Base-by-base conservation (phyloP, 805 yeast genomes). In the Metschnikowia lunata region DNA sequence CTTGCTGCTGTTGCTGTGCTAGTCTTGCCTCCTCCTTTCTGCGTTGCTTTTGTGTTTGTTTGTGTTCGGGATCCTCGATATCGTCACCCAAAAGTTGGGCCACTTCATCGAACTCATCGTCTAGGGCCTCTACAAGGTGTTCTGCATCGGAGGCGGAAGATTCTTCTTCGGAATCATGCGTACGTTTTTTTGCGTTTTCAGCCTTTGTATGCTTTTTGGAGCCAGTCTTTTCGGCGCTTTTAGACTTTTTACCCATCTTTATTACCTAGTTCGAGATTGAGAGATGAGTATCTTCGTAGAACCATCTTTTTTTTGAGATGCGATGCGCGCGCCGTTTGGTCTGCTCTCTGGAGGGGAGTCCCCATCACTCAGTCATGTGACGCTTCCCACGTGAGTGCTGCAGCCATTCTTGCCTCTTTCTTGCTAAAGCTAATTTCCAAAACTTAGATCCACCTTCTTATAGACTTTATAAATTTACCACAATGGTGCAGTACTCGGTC, bases 101-200 rank as follows among this genome's bases (percentile, higher is more conserved):
- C 37, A 79, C 80, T 50, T 79, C 85, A 50, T 72, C 79, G 51
- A 71, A 79, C 45, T 79, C 80, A 7, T 71, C 72, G 61, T 80
- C 83, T 29, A 79, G 61, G 52, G 76, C 78, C 39, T 75, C 74
- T n/a, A 79, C 76, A 43, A 73, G 59, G 44, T 74, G 78, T 36
- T 69, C 62, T 42, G 63, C 46, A 34, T 37, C 46, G n/a, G 42
- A 34, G 11, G 35, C 73, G n/a, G 11, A 11, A 10, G 18, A 72
- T 28, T 58, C 60, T 13, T 56, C 60, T 33, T 54, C 63, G 37
- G 55, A 59, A 44, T 63, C 67, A 42, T 63, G 64, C 43, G 55
- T 39, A 54, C 71, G 45, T 51, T 60, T 59, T 45, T 39, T 3
- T 13, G 8, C 29, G 11, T 34, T 34, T 33, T 39, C 36, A 26